Base-by-base conservation (phyloP, 345 rosid species). In the Rhodamnia rubescens region DNA sequence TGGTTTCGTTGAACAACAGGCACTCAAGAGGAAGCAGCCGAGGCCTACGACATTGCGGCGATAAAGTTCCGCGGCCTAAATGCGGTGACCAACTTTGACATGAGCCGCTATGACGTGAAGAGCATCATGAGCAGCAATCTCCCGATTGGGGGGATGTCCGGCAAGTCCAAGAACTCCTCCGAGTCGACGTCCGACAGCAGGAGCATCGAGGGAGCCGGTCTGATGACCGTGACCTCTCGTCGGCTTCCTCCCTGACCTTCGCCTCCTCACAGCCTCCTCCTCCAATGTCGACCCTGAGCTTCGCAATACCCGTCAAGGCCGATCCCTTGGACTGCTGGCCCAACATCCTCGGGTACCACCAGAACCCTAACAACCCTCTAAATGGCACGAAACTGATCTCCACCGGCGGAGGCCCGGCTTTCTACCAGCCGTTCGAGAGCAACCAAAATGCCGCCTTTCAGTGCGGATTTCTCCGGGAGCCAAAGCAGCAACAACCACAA, bases 11-110 rank as follows among this genome's bases (percentile, higher is more conserved):
- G 80, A 32, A 69, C 12, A 58, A 8, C 58, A 96, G 99, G 95
- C 87, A 97, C 99, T 6, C 98, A 97, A 85, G 99, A 97, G 83
- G 99, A 97, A 88, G 99, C 99, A 26, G 98, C 99, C 0, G 99
- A 97, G 89, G 99, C 99, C 15, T 97, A 97, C 44, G 99, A 97
- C 90, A 95, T 97, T 61, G 99, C 99, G 0, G 99, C 99, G 53
- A 97, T 97, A 85, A 97, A 97, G 85, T 95, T 97, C 87, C 90
- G 99, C 8, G 99, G 99, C 36, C 87, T 93, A 49, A 95, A 95
- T 85, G 99, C 98, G 0, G 98, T 97, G 42, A 95, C 99, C 54
- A 97, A 97, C 88, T 95, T 97, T 24, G 98, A 95, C 88, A 97
- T 97, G 90, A 94, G 95, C 88, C 98, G 98, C 10, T 97, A 97